Base-by-base conservation (phyloP, 306 rosid genomes). In the Citrullus mucosospermus region DNA sequence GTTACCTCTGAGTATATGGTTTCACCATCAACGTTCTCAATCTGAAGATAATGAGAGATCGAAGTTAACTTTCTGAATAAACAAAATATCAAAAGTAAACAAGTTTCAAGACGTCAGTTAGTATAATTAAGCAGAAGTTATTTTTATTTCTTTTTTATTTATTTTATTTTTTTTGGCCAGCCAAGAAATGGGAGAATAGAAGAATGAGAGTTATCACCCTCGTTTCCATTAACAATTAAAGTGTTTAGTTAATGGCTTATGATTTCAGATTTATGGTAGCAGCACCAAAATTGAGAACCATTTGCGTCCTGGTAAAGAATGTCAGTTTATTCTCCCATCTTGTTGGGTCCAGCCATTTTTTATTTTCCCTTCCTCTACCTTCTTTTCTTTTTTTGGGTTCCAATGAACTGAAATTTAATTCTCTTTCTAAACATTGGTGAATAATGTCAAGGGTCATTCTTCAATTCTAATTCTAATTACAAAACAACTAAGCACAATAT, bases 1-100 rank as follows among this genome's bases (percentile, higher is more conserved):
- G 81, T 57, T 80, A 95, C 84, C 83, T 90, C 88, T 7, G 90
- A 86, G 85, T 95, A 95, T 61, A 92, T 85, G 80, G 85, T 78
- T 83, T 89, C 91, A 9, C 93, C 89, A 18, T 89, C 92, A 80
- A 80, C 63, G 66, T 82, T 80, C 63, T 87, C 90, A 72, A 82
- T 79, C 97, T 95, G 92, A 78, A 85, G 81, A 83, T 30, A 48
- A 66, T 55, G 83, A 83, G 57, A 56, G 34, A 16, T 5, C 20
- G 11, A 60, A 66, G 62, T 44, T 46, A 43, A 60, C 2, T 43
- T 65, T 46, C 58, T 22, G 76, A 25, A 44, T 46, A 8, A 46
- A 70, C 76, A 20, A 39, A n/a, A 39, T 50, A 70, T 13, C n/a
- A 25, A 46, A 22, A 46, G 57, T 22, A 46, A 22, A 70, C 39